phyloP scores from a whole-genome alignment of 495 filamentous ascomycete genomes.

The Annulohypoxylon maeteangense region DNA sequence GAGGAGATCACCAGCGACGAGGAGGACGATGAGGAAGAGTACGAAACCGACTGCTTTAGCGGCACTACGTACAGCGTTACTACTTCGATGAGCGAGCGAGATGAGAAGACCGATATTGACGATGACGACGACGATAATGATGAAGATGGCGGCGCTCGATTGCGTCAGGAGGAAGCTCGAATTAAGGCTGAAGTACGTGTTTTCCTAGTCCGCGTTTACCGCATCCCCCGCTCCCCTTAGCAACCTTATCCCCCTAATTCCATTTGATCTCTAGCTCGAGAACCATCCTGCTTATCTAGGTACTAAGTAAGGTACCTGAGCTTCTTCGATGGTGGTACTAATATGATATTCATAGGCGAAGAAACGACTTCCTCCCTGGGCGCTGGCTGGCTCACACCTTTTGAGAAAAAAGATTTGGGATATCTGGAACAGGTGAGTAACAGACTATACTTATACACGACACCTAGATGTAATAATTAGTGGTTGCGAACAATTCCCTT shows the following conservation, averaged over 20 bases:
- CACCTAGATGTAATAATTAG: neutral
- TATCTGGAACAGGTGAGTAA: neutral
- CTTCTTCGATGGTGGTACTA: neutral
- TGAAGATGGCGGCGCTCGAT: neutral
- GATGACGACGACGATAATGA: neutral
- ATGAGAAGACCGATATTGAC: neutral
- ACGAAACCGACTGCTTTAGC: neutral
- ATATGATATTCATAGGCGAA: neutral
- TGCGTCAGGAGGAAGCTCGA: neutral
- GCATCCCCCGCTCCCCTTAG: neutral
- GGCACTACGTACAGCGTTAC: neutral
- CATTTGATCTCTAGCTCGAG: no score
- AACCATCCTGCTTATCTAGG: no score
- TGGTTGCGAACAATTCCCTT: neutral
- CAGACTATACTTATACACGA: neutral
- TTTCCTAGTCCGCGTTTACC: neutral
- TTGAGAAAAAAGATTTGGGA: neutral
- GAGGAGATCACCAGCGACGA: neutral
- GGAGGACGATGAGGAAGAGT: neutral
- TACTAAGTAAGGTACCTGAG: neutral
- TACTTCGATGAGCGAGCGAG: neutral
- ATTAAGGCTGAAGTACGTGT: slow-evolving; percentile 4
- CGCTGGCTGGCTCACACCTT: neutral
- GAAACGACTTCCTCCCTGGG: neutral
- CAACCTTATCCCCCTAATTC: neutral